phyloP scores from a whole-genome alignment of 2,329 filamentous ascomycete species.

The Calonectria hongkongensis region DNA sequence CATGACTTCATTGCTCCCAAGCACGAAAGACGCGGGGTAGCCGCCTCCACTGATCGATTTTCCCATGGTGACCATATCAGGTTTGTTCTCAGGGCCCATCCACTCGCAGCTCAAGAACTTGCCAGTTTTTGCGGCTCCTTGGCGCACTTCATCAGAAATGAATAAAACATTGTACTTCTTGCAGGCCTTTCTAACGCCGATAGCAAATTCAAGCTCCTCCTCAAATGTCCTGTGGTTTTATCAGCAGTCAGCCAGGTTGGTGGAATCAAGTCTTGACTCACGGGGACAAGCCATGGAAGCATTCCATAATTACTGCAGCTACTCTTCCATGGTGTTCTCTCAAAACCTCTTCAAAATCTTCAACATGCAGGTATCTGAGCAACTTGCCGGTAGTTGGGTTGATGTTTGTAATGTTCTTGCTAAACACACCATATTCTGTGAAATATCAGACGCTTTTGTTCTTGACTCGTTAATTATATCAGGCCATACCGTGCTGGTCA shows the following conservation, averaged over 20 bases:
- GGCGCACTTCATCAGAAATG: conserved; percentile 52
- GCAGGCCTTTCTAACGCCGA: conserved; percentile 37
- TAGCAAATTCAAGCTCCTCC: conserved; percentile 40
- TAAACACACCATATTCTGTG: conserved; percentile 40
- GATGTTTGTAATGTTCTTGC: conserved; percentile 41
- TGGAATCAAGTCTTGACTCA: background rate
- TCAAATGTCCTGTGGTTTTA: conserved; percentile 20
- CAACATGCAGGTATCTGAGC: conserved; percentile 37
- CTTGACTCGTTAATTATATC: no score
- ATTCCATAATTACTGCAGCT: conserved; percentile 38
- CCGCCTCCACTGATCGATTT: conserved; percentile 48
- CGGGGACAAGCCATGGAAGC: conserved; percentile 36
- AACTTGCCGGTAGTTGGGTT: conserved; percentile 41
- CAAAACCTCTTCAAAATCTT: conserved; percentile 40
- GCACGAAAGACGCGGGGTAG: conserved; percentile 44
- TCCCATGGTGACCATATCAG: conserved; percentile 49
- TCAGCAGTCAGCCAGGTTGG: background rate
- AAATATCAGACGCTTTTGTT: background rate
- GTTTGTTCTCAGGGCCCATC: conserved; percentile 48
- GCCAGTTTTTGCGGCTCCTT: conserved; percentile 50
- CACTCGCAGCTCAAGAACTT: conserved; percentile 49
- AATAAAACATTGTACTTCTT: conserved; percentile 48
- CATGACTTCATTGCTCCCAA: conserved; percentile 43
- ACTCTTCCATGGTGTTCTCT: conserved; percentile 32
- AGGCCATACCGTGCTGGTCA: conserved; percentile 29